phyloP scores from a whole-genome alignment of 768 basidiomycete genomes.

The Collybia sordida region DNA sequence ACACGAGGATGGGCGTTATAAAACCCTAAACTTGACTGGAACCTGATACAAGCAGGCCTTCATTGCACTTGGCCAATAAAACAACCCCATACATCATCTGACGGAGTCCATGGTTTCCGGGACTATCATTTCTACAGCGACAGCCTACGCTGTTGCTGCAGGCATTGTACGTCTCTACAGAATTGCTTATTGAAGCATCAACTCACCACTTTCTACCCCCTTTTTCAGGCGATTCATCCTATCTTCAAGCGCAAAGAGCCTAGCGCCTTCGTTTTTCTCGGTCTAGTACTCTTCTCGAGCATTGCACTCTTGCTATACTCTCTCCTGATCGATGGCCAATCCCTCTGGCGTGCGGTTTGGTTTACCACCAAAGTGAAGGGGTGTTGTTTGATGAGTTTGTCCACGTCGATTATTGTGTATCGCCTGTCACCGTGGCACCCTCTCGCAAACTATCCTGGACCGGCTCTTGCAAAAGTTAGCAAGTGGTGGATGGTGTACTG shows the following conservation, averaged over 20 bases:
- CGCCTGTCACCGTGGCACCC: conserved; percentile 39
- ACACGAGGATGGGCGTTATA: no score
- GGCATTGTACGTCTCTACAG: no score
- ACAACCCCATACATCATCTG: no score
- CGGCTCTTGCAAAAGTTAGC: conserved; percentile 24
- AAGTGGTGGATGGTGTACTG: conserved; percentile 28
- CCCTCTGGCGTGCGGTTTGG: background rate
- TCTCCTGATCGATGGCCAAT: background rate
- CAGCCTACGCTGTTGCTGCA: no score
- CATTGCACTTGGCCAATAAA: no score
- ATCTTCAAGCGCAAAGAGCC: conserved; percentile 1
- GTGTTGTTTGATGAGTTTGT: background rate
- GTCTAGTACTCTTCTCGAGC: background rate
- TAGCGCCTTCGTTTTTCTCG: background rate
- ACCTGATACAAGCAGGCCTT: no score
- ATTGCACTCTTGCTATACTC: background rate
- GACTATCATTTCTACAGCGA: no score
- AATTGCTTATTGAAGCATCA: no score
- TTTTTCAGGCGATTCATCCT: background rate
- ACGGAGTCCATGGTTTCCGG: no score
- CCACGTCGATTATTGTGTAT: conserved; percentile 27
- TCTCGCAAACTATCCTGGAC: conserved; percentile 36
- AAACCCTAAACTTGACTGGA: no score
- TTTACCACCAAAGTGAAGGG: background rate
- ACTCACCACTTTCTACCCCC: no score